Percentiles rank a stretch among this genome's conserved stretches.
Evolutionary conservation across 2,329 filamentous ascomycete genomes (phyloP).

Genomic region (Colletotrichum sp.): DNA sequence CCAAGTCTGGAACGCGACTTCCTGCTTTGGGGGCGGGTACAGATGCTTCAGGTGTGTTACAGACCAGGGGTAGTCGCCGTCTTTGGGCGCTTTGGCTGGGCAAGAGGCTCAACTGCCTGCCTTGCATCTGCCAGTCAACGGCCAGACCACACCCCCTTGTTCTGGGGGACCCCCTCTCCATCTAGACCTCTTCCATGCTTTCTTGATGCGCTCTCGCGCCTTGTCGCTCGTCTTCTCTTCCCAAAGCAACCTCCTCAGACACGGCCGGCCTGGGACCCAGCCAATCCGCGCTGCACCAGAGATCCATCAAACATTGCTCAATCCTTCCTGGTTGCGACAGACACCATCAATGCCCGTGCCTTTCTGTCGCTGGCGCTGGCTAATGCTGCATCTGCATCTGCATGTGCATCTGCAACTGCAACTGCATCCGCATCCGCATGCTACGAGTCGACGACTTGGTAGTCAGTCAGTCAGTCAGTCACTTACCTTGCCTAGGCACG

Average conservation of each 20-base stretch:
- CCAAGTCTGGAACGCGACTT: conserved; percentile 1
- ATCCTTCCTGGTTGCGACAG: conserved; percentile 26
- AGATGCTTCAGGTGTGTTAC: conserved; percentile 54
- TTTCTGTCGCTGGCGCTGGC: not conserved
- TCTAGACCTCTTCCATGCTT: not conserved
- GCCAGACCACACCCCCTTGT: not conserved
- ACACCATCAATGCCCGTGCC: conserved; percentile 23
- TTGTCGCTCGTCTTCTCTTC: not conserved
- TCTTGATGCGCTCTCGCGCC: not conserved
- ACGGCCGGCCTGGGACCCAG: not conserved
- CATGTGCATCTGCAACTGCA: not conserved
- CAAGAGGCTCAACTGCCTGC: not conserved
- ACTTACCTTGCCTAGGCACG: not conserved
- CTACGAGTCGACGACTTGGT: not conserved
- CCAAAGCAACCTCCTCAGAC: conserved; percentile 24
- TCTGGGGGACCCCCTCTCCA: not conserved
- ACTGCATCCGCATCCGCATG: not conserved
- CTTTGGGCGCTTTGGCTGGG: not conserved
- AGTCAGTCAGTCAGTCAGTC: not conserved
- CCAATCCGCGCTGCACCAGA: conserved; percentile 29
- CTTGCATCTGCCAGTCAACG: not conserved
- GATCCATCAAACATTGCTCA: conserved; percentile 36
- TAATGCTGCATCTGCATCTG: not conserved
- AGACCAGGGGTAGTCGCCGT: conserved; percentile 39
- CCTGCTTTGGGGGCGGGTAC: conserved; percentile 3